These are phyloP conservation scores for Oryza meyeriana DNA, from an alignment of 176 grass and related monocot species.

Conservation along the genomic window DNA sequence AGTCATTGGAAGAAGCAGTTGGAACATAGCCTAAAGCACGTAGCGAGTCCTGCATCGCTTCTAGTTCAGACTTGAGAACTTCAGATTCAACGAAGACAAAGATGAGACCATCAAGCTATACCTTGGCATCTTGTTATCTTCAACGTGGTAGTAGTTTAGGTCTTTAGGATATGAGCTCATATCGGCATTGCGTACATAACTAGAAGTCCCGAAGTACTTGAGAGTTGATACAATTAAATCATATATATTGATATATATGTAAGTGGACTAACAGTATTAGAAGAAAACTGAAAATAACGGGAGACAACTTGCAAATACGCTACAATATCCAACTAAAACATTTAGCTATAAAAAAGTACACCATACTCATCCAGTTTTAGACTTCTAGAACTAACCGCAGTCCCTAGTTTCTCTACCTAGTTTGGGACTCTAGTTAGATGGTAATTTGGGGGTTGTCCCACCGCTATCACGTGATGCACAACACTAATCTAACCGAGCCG, in stretches of 20 bases:
- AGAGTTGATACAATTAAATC: neutral
- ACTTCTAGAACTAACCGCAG: no score
- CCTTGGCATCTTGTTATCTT: slow-evolving; percentile 27
- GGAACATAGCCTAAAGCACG: no score
- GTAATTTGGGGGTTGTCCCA: neutral
- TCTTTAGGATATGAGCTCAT: neutral
- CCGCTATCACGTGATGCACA: neutral
- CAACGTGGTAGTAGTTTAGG: neutral
- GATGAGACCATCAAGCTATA: neutral
- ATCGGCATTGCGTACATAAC: neutral
- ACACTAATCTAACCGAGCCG: neutral
- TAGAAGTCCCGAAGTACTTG: neutral
- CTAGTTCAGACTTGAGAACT: neutral
- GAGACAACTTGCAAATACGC: neutral
- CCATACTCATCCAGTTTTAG: neutral
- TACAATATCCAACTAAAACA: neutral
- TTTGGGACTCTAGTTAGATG: neutral
- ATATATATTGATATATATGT: neutral
- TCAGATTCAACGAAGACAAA: neutral
- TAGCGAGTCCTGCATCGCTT: neutral
- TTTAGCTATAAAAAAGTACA: neutral
- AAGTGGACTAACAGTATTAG: neutral
- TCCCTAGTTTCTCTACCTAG: neutral
- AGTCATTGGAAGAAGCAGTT: no score
- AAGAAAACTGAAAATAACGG: neutral